phyloP scores from a whole-genome alignment of 768 basidiomycete genomes.

The Neoboletus brunneissimus region DNA sequence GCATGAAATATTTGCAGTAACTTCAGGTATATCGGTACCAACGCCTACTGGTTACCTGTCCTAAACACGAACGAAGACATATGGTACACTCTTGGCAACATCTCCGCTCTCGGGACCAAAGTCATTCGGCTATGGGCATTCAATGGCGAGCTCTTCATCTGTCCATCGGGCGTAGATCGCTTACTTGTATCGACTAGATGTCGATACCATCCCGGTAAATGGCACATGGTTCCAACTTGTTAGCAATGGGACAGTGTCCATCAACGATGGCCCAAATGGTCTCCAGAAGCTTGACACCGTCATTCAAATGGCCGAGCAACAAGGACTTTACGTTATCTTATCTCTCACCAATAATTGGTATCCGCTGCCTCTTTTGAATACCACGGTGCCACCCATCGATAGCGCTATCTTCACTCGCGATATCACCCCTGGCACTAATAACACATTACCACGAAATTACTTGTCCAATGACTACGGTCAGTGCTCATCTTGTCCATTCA shows the following conservation, averaged over 20 bases:
- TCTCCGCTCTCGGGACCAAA: constrained; percentile 52
- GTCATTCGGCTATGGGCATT: constrained; percentile 72
- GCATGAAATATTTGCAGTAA: constrained; percentile 33
- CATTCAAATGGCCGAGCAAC: constrained; percentile 50
- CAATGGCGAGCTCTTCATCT: constrained; percentile 44
- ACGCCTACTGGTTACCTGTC: constrained; percentile 63
- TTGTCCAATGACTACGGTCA: constrained; percentile 64
- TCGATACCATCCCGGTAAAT: constrained; percentile 48
- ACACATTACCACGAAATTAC: constrained; percentile 46
- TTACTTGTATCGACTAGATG: constrained; percentile 39
- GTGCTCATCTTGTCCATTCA: neutral
- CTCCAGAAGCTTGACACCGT: constrained; percentile 62
- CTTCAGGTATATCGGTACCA: constrained; percentile 51
- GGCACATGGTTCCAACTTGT: constrained; percentile 67
- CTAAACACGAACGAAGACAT: constrained; percentile 58
- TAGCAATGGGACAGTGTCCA: constrained; percentile 47
- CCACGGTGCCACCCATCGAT: constrained; percentile 1
- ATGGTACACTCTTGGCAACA: constrained; percentile 52
- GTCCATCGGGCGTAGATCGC: neutral
- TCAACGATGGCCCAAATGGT: constrained; percentile 62
- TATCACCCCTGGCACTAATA: constrained; percentile 34
- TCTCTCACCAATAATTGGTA: constrained; percentile 65
- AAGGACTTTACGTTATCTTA: constrained; percentile 50
- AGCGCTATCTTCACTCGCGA: constrained; percentile 22
- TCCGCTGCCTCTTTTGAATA: constrained; percentile 38